These are phyloP conservation scores for Pichia sp. DNA, from an alignment of 1,139 yeast genomes.

Conservation along the genomic window DNA sequence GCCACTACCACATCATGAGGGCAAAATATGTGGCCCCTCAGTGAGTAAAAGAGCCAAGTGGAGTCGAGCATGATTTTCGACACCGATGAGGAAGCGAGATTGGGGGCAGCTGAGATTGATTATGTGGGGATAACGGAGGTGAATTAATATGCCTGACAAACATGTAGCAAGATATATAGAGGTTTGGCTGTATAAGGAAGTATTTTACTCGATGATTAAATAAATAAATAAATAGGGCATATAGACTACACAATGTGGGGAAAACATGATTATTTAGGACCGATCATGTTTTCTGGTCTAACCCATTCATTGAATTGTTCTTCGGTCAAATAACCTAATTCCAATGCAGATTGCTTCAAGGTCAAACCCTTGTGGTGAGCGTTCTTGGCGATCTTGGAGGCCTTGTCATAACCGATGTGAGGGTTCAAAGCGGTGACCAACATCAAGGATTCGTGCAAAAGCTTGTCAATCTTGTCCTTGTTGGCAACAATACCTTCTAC, in stretches of 20 bases:
- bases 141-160: not conserved
- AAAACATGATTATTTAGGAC: constrained; percentile 53
- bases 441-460: constrained; percentile 92
- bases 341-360: constrained; percentile 88
- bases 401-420: constrained; percentile 95
- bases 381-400: constrained; percentile 96
- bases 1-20: not conserved
- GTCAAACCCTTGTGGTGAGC: constrained; percentile 98
- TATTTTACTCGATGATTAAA: not conserved
- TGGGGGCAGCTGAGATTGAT: not conserved
- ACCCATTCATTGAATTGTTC: constrained; percentile 96
- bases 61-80: not conserved
- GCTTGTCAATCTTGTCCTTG: constrained; percentile 77
- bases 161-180: too few relatives aligned
- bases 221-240: not conserved
- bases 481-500: constrained; percentile 93
- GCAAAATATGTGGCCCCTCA: not conserved
- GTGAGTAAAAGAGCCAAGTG: not conserved
- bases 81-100: not conserved
- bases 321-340: constrained; percentile 74
- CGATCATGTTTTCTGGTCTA: constrained; percentile 96
- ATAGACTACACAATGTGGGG: not conserved
- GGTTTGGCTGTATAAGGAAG: not conserved
- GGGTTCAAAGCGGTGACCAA: constrained; percentile 98
- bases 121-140: not conserved